phyloP scores from a whole-genome alignment of 202 grass and related monocot species.

The Digitaria exilis region DNA sequence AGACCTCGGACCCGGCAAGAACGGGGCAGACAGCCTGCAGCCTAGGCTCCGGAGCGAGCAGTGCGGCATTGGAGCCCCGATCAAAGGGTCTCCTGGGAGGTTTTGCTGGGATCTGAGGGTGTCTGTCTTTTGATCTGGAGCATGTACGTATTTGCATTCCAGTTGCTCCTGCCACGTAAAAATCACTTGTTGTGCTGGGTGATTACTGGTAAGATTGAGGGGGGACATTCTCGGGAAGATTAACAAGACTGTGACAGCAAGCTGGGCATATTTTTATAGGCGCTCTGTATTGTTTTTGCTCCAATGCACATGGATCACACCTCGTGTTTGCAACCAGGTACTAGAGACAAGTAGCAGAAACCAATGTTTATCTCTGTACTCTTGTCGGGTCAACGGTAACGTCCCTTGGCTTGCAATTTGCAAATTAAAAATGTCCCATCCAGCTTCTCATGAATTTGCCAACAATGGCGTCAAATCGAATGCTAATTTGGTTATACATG shows the following conservation, averaged over 20 bases:
- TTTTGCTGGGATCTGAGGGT: constrained; percentile 45
- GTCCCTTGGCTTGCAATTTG: background rate
- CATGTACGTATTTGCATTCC: constrained; percentile 39
- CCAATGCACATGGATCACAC: constrained; percentile 39
- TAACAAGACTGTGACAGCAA: constrained; percentile 26
- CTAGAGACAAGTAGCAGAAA: constrained; percentile 20
- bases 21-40: background rate
- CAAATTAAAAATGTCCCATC: background rate
- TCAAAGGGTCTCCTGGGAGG: background rate
- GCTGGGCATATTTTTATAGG: background rate
- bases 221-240: constrained; percentile 51
- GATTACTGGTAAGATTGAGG: constrained; percentile 23
- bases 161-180: constrained; percentile 9
- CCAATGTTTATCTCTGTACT: constrained; percentile 33
- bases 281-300: constrained; percentile 24
- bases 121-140: constrained; percentile 51
- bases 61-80: background rate
- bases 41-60: background rate
- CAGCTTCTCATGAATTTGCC: background rate
- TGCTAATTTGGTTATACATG: background rate
- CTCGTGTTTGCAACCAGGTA: constrained; percentile 36
- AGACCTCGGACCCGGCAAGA: background rate
- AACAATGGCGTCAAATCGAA: no score
- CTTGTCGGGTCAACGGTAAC: constrained; percentile 38
- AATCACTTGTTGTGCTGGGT: constrained; percentile 11